Conservation (phyloP, 768 basidiomycete genomes). For the Lactarius indigo region DNA sequence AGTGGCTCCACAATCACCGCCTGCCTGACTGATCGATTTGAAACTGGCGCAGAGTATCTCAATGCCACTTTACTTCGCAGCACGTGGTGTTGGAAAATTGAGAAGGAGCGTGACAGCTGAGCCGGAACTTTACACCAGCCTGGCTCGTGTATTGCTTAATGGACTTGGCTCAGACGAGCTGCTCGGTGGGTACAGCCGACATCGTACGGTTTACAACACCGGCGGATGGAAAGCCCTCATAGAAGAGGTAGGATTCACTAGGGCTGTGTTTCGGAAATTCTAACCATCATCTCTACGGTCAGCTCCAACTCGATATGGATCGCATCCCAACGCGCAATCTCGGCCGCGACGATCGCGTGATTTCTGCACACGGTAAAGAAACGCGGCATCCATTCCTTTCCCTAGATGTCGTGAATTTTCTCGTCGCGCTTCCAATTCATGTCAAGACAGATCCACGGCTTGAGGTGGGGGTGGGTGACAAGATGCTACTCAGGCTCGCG, state of each 20-base stretch:
- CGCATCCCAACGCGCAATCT: slow-evolving; percentile 87
- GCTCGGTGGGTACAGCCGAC: slow-evolving; percentile 89
- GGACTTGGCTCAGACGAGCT: slow-evolving; percentile 96
- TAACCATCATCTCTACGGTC: slow-evolving; percentile 6
- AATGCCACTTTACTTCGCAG: slow-evolving; percentile 90
- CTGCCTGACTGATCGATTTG: not conserved
- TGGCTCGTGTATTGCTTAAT: slow-evolving; percentile 79
- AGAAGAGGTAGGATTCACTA: slow-evolving; percentile 56
- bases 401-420: slow-evolving; percentile 68
- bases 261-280: not conserved
- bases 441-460: slow-evolving; percentile 76
- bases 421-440: slow-evolving; percentile 77
- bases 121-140: slow-evolving; percentile 57
- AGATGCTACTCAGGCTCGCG: slow-evolving; percentile 74
- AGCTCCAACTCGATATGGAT: slow-evolving; percentile 89
- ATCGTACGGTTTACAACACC: slow-evolving; percentile 66
- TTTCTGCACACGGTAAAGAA: slow-evolving; percentile 90
- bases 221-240: slow-evolving; percentile 76
- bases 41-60: slow-evolving; percentile 70
- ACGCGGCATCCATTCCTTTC: slow-evolving; percentile 89
- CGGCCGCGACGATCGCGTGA: slow-evolving; percentile 90
- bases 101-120: slow-evolving; percentile 36
- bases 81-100: slow-evolving; percentile 68
- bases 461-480: slow-evolving; percentile 82
- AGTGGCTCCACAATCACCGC: not conserved